Evolutionary conservation across 805 yeast genomes (phyloP).

Genomic region (Hanseniaspora lindneri): DNA sequence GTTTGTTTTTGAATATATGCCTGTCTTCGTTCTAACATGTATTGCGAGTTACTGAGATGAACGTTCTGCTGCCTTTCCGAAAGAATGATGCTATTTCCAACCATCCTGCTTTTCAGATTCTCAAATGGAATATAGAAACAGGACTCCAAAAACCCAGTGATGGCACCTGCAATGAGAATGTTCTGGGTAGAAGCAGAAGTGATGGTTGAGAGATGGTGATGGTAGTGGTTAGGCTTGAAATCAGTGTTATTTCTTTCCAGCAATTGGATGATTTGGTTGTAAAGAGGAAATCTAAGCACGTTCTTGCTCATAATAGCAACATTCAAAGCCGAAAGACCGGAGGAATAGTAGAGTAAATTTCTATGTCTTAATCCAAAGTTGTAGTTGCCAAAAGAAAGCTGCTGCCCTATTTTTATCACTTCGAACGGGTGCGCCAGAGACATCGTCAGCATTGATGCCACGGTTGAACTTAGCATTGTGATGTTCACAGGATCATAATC

Average conservation of each 20-base stretch:
- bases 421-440: slow-evolving; percentile 16
- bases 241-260: not conserved
- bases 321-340: slow-evolving; percentile 14
- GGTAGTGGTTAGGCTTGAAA: not conserved
- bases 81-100: slow-evolving; percentile 13
- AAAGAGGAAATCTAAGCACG: slow-evolving; percentile 9
- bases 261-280: slow-evolving; percentile 9
- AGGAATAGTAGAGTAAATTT: slow-evolving; percentile 5
- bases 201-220: slow-evolving; percentile 3
- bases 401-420: slow-evolving; percentile 16
- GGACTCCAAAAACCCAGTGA: slow-evolving; percentile 16
- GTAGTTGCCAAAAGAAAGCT: slow-evolving; percentile 14
- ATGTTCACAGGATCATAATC: slow-evolving; percentile 7
- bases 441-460: slow-evolving; percentile 15
- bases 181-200: slow-evolving; percentile 5
- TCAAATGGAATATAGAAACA: slow-evolving; percentile 16
- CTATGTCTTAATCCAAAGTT: slow-evolving; percentile 7
- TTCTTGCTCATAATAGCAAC: slow-evolving; percentile 12
- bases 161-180: slow-evolving; percentile 9
- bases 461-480: slow-evolving; percentile 9
- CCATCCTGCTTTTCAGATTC: slow-evolving; percentile 16
- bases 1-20: slow-evolving; percentile 2
- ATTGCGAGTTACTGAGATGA: slow-evolving; percentile 6
- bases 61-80: slow-evolving; percentile 9
- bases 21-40: slow-evolving; percentile 2